Evolutionary conservation across 2,329 filamentous ascomycete species (phyloP), one percentile per base, ranked within the genome.

Genomic region (Calycina herbarum): DNA sequence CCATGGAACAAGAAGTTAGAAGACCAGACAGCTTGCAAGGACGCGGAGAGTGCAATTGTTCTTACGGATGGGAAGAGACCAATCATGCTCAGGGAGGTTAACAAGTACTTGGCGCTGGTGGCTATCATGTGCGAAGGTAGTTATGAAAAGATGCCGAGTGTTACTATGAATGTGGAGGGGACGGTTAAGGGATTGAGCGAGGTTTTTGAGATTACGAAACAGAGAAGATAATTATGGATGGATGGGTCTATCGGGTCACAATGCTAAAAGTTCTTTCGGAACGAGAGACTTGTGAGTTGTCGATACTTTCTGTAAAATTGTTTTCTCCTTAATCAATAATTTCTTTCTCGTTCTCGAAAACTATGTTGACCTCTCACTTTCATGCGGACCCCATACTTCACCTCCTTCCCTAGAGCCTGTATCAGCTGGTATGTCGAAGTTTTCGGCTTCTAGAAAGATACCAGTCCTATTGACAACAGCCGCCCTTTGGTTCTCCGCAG

Each of bases 121-220:
- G 93, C 92, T 66, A 89, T 96, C 68, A 94, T 94, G 91, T 90
- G 90, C 76, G 91, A 94, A 75, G 91, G 91, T 63, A 91, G 89
- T 33, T 92, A 92, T 72, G 90, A 93, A 75, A 92, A 91, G 81
- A 92, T 94, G 81, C 89, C 90, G 3, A 81, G 94, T 68, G 91
- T 96, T 68, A 93, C 93, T 72, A 93, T 94, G 86, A 95, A 96
- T 73, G 90, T 94, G 2, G 89, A 92, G 73, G 89, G 92, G 0
- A 89, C 94, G 38, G 91, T 94, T 60, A 87, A 91, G 73, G 92
- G 92, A 0, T 78, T 96, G 74, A 87, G 88, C 48, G 87, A 93
- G 75, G 92, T 95, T 68, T 95, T 95, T 73, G 85, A 89, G 73
- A 89, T 90, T 66, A 89, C 87, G 8, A 89, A 88, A 76, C 81